Evolutionary conservation across 305 asterid species (phyloP), one percentile per base, ranked within the genome.

Genomic region (Fraxinus paxiana): DNA sequence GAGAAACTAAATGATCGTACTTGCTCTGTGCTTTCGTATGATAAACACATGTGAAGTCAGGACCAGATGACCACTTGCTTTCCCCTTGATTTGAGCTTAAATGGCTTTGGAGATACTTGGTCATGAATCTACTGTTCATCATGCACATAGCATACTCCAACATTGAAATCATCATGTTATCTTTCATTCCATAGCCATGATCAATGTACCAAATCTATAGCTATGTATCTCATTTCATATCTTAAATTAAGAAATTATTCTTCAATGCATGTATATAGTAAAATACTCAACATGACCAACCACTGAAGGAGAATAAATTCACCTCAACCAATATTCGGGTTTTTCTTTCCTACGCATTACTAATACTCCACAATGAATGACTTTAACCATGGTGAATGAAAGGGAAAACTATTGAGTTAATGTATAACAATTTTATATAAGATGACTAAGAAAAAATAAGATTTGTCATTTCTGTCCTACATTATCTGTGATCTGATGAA

Each of bases 1-100:
- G 83, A 83, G 78, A 85, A 87, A 80, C 79, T 84, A 87, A 84
- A 85, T 76, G 56, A 80, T 78, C 85, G 91, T 93, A 92, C 96
- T 93, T 88, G 63, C 90, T 86, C 78, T 70, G 88, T 88, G 82
- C 90, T 88, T 84, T 82, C 84, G 74, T 86, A 82, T 83, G 88
- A 84, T 77, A 65, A 81, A 88, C 86, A 84, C 80, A 79, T 83
- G 81, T 85, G 86, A 85, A 90, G 82, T 84, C 89, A 67, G 79
- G 38, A 54, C 80, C 56, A 78, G 87, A 80, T 80, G 85, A 80
- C 81, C 78, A 84, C 76, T 87, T 79, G 56, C 83, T 84, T 81
- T 80, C 78, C 43, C 80, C 82, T 82, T 83, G 87, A 87, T 83
- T 75, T 79, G 65, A 83, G 85, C 48, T 35, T 85, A 81, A 84